Percentiles rank a stretch among this genome's conserved stretches.
Conservation (phyloP, 805 yeast species). For the Wickerhamomyces rabaulensis region DNA sequence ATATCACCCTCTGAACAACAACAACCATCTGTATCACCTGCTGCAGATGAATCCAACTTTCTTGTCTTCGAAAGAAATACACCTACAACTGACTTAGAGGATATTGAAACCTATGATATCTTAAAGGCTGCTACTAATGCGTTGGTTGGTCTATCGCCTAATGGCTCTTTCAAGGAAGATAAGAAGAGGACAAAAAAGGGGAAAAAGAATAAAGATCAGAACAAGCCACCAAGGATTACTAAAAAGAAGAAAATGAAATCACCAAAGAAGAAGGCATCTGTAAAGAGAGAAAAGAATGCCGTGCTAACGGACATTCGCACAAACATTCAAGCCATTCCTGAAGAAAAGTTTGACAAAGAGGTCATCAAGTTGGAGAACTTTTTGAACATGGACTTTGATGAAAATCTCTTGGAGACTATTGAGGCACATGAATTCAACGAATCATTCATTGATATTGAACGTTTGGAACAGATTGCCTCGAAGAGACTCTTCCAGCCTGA, state of each 20-base stretch:
- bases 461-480: constrained; percentile 6
- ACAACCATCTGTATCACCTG: background rate
- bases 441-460: background rate
- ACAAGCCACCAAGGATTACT: background rate
- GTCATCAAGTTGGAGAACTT: background rate
- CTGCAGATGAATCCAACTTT: background rate
- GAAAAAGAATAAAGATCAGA: background rate
- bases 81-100: constrained; percentile 6
- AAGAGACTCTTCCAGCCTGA: background rate
- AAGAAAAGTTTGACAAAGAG: background rate
- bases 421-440: background rate
- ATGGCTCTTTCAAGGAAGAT: background rate
- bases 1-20: background rate
- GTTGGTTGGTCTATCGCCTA: constrained; percentile 1
- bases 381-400: background rate
- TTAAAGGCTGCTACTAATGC: constrained; percentile 16
- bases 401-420: background rate
- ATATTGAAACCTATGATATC: constrained; percentile 20
- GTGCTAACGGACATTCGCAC: background rate
- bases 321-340: background rate
- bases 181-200: background rate
- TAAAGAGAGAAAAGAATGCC: background rate
- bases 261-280: background rate
- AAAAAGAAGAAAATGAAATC: background rate
- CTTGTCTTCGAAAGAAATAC: background rate